Conservation (phyloP, 345 rosid genomes). For the Rhizophora apiculata region DNA sequence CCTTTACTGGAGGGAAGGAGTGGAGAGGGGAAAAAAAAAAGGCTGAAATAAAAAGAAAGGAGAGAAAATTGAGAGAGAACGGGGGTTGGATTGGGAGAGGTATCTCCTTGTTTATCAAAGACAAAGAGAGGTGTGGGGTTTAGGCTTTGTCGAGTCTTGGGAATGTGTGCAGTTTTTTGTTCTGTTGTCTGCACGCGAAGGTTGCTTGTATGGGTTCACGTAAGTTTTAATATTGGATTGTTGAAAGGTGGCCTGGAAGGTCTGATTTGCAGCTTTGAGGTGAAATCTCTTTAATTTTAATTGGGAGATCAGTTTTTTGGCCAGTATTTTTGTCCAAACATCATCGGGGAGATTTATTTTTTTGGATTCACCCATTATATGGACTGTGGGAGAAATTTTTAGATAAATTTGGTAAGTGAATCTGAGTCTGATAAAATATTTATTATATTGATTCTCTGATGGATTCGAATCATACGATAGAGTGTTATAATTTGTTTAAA, state of each 20-base stretch:
- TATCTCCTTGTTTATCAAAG: background rate
- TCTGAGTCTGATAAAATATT: too few relatives aligned
- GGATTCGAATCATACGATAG: too few relatives aligned
- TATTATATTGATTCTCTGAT: too few relatives aligned
- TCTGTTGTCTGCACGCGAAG: constrained; percentile 21
- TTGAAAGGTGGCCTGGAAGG: background rate
- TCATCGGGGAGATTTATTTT: background rate
- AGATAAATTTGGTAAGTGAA: too few relatives aligned
- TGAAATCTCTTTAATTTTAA: background rate
- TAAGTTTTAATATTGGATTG: constrained; percentile 6
- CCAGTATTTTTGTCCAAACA: background rate
- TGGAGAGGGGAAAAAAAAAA: background rate
- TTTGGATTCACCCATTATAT: background rate
- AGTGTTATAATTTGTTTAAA: too few relatives aligned
- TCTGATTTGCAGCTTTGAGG: background rate
- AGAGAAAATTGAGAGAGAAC: too few relatives aligned
- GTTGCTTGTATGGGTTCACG: constrained; percentile 6
- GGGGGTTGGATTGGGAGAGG: too few relatives aligned
- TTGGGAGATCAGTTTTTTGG: background rate
- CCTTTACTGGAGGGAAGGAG: background rate
- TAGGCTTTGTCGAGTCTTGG: background rate
- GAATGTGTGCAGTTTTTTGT: background rate
- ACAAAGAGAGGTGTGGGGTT: background rate
- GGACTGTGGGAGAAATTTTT: too few relatives aligned
- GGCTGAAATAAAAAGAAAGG: background rate